Evolutionary conservation across 2,329 filamentous ascomycete species (phyloP), one percentile per base, ranked within the genome.

Genomic region (Aureobasidium sp.): DNA sequence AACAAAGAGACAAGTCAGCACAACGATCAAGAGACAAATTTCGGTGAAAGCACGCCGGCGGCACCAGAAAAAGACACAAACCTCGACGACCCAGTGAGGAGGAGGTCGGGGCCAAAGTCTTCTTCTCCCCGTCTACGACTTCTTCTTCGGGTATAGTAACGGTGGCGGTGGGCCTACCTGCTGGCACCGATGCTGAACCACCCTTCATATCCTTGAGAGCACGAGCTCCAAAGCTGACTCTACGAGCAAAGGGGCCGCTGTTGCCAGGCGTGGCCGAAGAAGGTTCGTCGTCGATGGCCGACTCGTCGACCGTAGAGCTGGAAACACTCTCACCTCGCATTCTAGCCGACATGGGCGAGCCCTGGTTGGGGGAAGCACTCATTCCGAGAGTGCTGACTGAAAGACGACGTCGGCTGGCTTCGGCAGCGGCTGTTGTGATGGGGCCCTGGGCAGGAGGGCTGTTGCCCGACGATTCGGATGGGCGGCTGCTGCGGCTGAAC

Each of bases 211-310:
- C 87, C 68, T 85, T 82, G 74, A 91, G 80, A 66, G 89, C 89
- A 73, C 91, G 85, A 64, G 88, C 88, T 64, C 93, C 92, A 70
- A 96, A 95, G 76, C 92, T 97, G 79, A 96, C 86, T 63, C 92
- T 88, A 67, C 92, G 87, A 63, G 84, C 84, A 71, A 92, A 93
- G 37, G 91, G 90, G 13, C 88, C 89, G 59, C 79, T 82, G 37
- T 90, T 86, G 16, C 82, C 81, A 67, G 82, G 83, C 57, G 75
- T 72, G 27, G 64, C 49, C 29, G 58, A 63, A 42, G 79, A 75
- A 59, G 79, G 76, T 63, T 92, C 89, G 64, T 79, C 78, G 61
- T 64, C 73, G 64, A 81, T 78, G 14, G 78, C 78, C 21, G 74
- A 78, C 67, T 81, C 78, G 66, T 81, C 78, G 62, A 80, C 75